Evolutionary conservation across 352 stramenopile species (phyloP), one percentile per base, ranked within the genome.

Genomic region (Pythium sukuiense): DNA sequence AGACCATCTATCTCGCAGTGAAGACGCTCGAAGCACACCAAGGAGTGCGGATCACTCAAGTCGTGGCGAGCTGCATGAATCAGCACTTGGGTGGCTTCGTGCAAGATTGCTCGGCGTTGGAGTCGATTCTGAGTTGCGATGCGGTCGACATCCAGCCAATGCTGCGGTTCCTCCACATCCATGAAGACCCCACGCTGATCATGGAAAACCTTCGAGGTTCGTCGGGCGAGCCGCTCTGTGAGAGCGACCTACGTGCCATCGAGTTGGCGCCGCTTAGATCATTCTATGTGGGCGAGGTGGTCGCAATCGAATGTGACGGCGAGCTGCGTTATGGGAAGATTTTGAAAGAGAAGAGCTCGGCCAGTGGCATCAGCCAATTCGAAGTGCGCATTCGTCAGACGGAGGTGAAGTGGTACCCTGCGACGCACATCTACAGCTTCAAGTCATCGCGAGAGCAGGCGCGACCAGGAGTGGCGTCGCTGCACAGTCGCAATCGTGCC

Each of bases 391-490:
- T 92, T 35, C 70, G 72, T 6, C 82, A 80, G 53, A 70, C 60
- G 13, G 67, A 65, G 6, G 75, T 72, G 4, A 73, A 48, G 37
- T 83, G 76, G 76, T 69, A 81, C 37, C 55, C 76, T 13, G 75
- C 82, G 13, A 90, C 82, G 0, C 78, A 92, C 29, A 73, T 95
- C 26, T 91, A 80, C 61, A 89, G 85, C 53, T 95, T 93, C 67
- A 81, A 76, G 8, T 90, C 84, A 0, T 75, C 69, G 46, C 76
- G 86, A 11, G 52, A 71, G 12, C 53, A 64, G 35, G 30, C 60
- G 26, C 13, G 6, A 8, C 7, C 65, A 8, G 16, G 14, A 1
- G 57, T 50, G 59, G 64, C 57, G 16, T 33, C 11, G 55, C 18
- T 12, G n/a, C 29, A 61, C 3, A 24, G 49, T 5, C 61, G 60